These are phyloP conservation scores for Prunus persica DNA, from an alignment of 306 rosid species.

Conservation along the genomic window Prunus_persica_NCBIv2 NC_034010.1:15751001-15751500, in stretches of 20 bases:
- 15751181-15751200: background rate
- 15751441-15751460: background rate
- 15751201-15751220: background rate
- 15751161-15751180: background rate
- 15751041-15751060: no score
- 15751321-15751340: no score
- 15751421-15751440: no score
- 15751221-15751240: background rate
- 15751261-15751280: background rate
- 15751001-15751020: background rate
- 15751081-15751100: background rate
- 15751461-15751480: background rate
- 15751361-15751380: background rate
- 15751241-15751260: background rate
- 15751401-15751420: background rate
- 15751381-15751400: background rate
- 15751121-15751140: background rate
- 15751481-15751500: no score
- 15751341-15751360: no score
- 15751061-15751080: no score
- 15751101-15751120: background rate
- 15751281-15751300: background rate
- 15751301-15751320: no score
- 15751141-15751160: background rate
- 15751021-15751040: no score